phyloP scores from a whole-genome alignment of 1,284 basidiomycete species.

The Cryptococcus sp. region DNA sequence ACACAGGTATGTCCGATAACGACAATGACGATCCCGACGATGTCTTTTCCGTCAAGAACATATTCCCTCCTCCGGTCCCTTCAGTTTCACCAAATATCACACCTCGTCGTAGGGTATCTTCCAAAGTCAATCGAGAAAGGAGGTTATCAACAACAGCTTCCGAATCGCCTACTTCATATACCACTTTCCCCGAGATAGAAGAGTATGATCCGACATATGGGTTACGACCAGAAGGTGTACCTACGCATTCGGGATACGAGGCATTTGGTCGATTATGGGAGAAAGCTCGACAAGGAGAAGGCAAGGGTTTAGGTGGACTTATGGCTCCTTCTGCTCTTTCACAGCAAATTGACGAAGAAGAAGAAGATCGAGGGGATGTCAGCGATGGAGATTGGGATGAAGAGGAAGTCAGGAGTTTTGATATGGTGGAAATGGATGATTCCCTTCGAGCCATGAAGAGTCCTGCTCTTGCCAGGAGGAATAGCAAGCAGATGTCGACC shows the following conservation, averaged over 20 bases:
- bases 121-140: conserved; percentile 8
- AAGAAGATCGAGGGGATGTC: conserved; percentile 50
- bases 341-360: conserved; percentile 52
- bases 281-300: conserved; percentile 61
- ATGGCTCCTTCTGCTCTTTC: conserved; percentile 25
- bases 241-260: conserved; percentile 50
- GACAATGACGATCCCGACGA: conserved; percentile 45
- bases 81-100: conserved; percentile 14
- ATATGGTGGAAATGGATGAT: conserved; percentile 28
- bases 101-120: conserved; percentile 15
- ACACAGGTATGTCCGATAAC: conserved; percentile 43
- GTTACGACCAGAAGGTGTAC: conserved; percentile 84
- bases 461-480: not conserved
- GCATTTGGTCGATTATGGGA: conserved; percentile 52
- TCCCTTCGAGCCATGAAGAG: conserved; percentile 4
- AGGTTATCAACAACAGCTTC: conserved; percentile 22
- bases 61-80: conserved; percentile 44
- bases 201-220: conserved; percentile 95
- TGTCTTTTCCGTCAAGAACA: conserved; percentile 26
- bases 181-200: conserved; percentile 74
- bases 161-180: conserved; percentile 46
- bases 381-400: conserved; percentile 29
- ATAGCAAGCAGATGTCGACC: not conserved
- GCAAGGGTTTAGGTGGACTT: conserved; percentile 46
- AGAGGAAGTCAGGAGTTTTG: conserved; percentile 19